phyloP scores from a whole-genome alignment of 495 filamentous ascomycete genomes.

The Podospora tetraspora region DNA sequence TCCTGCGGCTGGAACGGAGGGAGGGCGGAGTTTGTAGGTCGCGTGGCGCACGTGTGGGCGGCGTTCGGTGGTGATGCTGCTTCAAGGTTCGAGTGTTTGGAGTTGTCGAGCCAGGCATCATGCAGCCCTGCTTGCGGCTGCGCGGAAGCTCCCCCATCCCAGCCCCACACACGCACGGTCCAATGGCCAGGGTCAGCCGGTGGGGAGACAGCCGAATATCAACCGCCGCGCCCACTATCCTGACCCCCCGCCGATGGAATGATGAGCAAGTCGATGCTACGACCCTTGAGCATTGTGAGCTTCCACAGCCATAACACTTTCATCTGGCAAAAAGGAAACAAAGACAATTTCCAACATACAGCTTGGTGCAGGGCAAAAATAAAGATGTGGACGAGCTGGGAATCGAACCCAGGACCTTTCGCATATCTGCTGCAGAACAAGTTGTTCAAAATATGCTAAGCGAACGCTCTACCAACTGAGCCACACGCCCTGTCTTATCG shows the following conservation, averaged over 20 bases:
- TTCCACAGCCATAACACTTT: too few species aligned
- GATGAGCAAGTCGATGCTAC: too few species aligned
- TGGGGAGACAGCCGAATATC: neutral
- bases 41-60: neutral
- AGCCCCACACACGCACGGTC: neutral
- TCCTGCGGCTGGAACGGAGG: neutral
- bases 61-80: neutral
- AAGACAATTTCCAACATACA: too few species aligned
- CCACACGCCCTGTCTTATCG: conserved; percentile 6
- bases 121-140: conserved; percentile 1
- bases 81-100: conserved; percentile 3
- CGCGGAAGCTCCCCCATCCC: neutral
- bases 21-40: too few species aligned
- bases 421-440: conserved; percentile 1
- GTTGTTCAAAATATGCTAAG: conserved; percentile 1
- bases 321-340: too few species aligned
- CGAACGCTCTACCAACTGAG: conserved; percentile 15
- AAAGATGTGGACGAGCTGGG: conserved; percentile 18
- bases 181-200: neutral
- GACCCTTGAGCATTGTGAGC: too few species aligned
- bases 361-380: neutral
- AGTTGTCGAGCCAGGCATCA: neutral
- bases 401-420: conserved; percentile 25
- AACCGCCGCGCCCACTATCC: neutral
- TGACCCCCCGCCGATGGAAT: too few species aligned